Percentiles rank a stretch among this genome's conserved stretches.
phyloP scores from a whole-genome alignment of 345 rosid genomes.

The Chamaenerion angustifolium region DNA sequence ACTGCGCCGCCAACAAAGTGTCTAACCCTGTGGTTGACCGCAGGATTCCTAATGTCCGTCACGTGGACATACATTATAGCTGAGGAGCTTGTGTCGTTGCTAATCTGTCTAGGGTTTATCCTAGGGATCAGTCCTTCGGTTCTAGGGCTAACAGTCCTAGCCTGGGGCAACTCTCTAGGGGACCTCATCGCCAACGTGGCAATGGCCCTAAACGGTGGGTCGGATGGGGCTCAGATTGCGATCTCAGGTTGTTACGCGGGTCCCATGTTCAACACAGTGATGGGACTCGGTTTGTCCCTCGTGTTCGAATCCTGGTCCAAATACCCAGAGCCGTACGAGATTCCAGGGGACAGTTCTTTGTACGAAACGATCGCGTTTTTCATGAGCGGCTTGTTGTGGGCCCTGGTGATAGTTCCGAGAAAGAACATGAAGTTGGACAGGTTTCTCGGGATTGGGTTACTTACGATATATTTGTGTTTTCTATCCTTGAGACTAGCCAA shows the following conservation, averaged over 20 bases:
- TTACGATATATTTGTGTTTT: conserved; percentile 63
- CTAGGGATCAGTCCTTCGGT: conserved; percentile 70
- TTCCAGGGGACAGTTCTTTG: conserved; percentile 49
- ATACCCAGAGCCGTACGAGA: conserved; percentile 38
- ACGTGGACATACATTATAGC: conserved; percentile 84
- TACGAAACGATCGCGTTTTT: conserved; percentile 63
- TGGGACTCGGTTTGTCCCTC: conserved; percentile 63
- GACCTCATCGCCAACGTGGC: conserved; percentile 73
- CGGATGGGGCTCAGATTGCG: conserved; percentile 74
- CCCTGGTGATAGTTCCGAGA: conserved; percentile 60
- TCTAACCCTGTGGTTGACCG: conserved; percentile 55
- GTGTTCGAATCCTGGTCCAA: conserved; percentile 43
- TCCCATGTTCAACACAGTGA: conserved; percentile 72
- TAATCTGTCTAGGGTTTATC: conserved; percentile 50
- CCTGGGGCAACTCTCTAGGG: conserved; percentile 91
- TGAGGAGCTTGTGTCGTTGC: conserved; percentile 59
- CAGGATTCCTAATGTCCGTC: conserved; percentile 80
- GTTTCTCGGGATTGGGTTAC: conserved; percentile 56
- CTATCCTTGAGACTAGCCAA: conserved; percentile 38
- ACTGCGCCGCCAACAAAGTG: conserved; percentile 54
- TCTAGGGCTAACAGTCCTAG: conserved; percentile 76
- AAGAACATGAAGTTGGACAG: conserved; percentile 52
- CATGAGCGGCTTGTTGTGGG: conserved; percentile 70
- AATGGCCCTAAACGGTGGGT: conserved; percentile 66
- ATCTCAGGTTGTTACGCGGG: conserved; percentile 90